Base-by-base conservation (phyloP, 1,284 basidiomycete species). In the Sporisorium sorghi region DNA sequence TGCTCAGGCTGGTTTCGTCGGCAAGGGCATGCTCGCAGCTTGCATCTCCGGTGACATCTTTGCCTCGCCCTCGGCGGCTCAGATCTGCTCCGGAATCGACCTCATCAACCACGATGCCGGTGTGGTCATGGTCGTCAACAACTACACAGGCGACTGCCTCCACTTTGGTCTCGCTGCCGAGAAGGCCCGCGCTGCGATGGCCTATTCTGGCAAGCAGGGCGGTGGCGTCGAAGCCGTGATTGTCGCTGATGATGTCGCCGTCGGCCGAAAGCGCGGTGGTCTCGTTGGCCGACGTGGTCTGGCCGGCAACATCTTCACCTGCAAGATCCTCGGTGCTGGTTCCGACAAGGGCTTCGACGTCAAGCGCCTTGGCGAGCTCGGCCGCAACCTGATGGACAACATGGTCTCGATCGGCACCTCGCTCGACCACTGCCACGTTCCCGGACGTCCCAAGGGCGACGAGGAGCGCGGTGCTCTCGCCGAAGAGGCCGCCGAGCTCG, bases 391-490 rank as follows among this genome's bases (percentile, higher is more conserved):
- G 3, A 87, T 87, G 12, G 82, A 75, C 28, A 87, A 87, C 75
- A 79, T 89, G 21, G 86, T 86, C 15, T 88, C 88, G 58, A 83
- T 89, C 11, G 88, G 88, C 9, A 87, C 88, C 30, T 88, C 87
- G 35, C 81, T 89, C 35, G 88, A 87, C 47, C 88, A 89, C 79
- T 89, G 89, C 75, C 88, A 89, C 76, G 87, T 89, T 44, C 88
- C 88, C 14, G 88, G 88, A 17, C 82, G 87, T 10, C 76, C 77
- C 44, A 82, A 81, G 58, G 71, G 73, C 30, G 69, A 50, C 19
- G 81, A 81, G 57, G 76, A 78, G 50, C 78, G 82, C 12, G 81
- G 77, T 32, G 80, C 81, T 17, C 77, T 85, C 24, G 70, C 68
- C 10, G 80, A 81, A 5, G 83, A 82, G 3, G 85, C 86, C 37